These are phyloP conservation scores for Aureobasidium sp. DNA, from an alignment of 2,329 filamentous ascomycete species.

Conservation along the genomic window DNA sequence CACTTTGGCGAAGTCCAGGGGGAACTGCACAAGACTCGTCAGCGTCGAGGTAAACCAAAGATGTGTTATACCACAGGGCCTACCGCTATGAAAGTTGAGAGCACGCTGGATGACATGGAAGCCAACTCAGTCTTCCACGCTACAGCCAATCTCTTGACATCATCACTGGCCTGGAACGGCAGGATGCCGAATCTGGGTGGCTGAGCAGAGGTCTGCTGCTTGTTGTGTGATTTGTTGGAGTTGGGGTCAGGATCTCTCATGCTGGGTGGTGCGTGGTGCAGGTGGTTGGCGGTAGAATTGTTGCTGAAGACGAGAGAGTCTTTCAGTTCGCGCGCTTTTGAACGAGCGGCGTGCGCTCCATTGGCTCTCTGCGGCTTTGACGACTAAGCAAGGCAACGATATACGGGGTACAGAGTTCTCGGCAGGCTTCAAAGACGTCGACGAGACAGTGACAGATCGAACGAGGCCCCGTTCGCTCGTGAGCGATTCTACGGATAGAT, in stretches of 20 bases:
- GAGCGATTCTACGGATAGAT: not conserved
- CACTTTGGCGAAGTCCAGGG: conserved; percentile 81
- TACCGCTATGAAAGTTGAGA: conserved; percentile 67
- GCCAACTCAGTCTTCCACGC: conserved; percentile 73
- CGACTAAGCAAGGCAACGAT: not conserved
- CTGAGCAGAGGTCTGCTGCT: not conserved
- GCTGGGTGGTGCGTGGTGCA: not conserved
- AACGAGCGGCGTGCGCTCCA: conserved; percentile 7
- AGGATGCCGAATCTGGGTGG: not conserved
- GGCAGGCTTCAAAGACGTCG: not conserved
- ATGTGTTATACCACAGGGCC: not conserved
- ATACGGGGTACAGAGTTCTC: not conserved
- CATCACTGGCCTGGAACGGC: conserved; percentile 22
- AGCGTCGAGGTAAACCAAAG: not conserved
- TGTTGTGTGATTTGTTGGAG: not conserved
- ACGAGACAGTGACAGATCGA: not conserved
- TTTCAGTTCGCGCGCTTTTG: conserved; percentile 6
- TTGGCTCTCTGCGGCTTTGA: conserved; percentile 6
- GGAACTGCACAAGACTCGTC: conserved; percentile 45
- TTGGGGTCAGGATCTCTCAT: conserved; percentile 2
- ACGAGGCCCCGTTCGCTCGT: not conserved
- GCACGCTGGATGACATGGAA: conserved; percentile 65
- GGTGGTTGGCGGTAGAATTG: not conserved
- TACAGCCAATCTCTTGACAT: conserved; percentile 54
- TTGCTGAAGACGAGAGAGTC: conserved; percentile 3